Base-by-base conservation (phyloP, 495 filamentous ascomycete genomes). In the Beverwykella pulmonaria region DNA sequence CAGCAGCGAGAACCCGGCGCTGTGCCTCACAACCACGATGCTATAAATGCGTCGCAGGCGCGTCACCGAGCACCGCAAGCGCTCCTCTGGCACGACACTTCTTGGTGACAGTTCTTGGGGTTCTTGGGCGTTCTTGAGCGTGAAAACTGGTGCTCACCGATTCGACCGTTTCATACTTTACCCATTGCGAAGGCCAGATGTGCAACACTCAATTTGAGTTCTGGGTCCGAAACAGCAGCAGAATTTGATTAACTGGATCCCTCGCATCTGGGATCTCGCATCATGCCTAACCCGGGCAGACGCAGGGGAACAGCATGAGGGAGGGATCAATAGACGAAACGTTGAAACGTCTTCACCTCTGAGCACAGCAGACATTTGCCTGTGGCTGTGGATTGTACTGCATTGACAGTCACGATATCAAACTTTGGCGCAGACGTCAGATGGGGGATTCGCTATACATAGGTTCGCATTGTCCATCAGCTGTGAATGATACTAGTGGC, bases 201-300 rank as follows among this genome's bases (percentile, higher is more conserved):
- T 52, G 17, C 48, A 23, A 52, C 30, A 34, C 30, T n/a, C n/a
- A 44, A 44, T n/a, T 44, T 15, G 39, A n/a, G 39, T 15, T 44
- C 3, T 12, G 49, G 29, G 26, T 54, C 52, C 52, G 52, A 32
- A 52, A 52, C 48, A 10, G 48, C 48, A 52, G n/a, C 26, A 54
- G 26, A 29, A 54, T 54, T 54, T 54, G 52, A 54, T 54, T 54
- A 32, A 54, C 7, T 30, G 52, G 12, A 54, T 32, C 26, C 52
- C 17, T 32, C 52, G 14, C 23, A 26, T 1, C 52, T 29, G 27
- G 52, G 52, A 53, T 30, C 52, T 54, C 52, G 52, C 52, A 54
- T 30, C 17, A 54, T 15, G 25, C 29, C 52, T 15, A 54, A 32
- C 26, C 52, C 52, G 26, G 52, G 26, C 26, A 29, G 52, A 26